Evolutionary conservation across 1,284 basidiomycete species (phyloP).

Genomic region (Hortiboletus rubellus): DNA sequence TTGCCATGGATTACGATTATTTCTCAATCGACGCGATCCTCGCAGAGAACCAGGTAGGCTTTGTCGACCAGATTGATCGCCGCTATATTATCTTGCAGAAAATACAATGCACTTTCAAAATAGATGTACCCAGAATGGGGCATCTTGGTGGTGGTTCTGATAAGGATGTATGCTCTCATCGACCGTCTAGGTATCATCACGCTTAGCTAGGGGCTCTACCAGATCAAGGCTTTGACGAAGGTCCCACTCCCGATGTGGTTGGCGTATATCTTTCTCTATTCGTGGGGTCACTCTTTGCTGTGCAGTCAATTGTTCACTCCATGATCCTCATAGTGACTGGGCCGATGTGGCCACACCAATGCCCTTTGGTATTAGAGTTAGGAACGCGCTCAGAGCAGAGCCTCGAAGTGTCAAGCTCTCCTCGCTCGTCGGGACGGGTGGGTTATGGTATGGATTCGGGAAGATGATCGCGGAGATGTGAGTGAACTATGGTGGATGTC

Average conservation of each 20-base stretch:
- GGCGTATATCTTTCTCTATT: constrained; percentile 77
- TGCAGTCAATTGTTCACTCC: background rate
- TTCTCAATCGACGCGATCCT: constrained; percentile 87
- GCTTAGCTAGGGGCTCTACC: constrained; percentile 6
- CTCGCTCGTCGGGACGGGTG: constrained; percentile 80
- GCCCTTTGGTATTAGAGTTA: constrained; percentile 73
- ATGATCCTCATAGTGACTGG: constrained; percentile 55
- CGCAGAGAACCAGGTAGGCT: constrained; percentile 79
- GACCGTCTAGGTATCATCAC: constrained; percentile 1
- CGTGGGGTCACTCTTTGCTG: constrained; percentile 48
- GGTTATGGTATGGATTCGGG: constrained; percentile 89
- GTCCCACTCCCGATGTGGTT: constrained; percentile 86
- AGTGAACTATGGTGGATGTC: constrained; percentile 28
- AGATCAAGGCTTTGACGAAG: constrained; percentile 73
- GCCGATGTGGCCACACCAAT: constrained; percentile 81
- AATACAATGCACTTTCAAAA: constrained; percentile 86
- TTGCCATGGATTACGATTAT: constrained; percentile 79
- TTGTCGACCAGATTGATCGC: background rate
- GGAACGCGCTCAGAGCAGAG: constrained; percentile 84
- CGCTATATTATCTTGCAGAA: constrained; percentile 52
- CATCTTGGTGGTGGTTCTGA: constrained; percentile 84
- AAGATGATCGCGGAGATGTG: constrained; percentile 79
- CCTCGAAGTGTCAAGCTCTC: constrained; percentile 78
- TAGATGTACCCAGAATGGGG: constrained; percentile 82
- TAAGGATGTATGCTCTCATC: constrained; percentile 59